Evolutionary conservation across 1,284 basidiomycete genomes (phyloP).

Genomic region (Irpex sp.): DNA sequence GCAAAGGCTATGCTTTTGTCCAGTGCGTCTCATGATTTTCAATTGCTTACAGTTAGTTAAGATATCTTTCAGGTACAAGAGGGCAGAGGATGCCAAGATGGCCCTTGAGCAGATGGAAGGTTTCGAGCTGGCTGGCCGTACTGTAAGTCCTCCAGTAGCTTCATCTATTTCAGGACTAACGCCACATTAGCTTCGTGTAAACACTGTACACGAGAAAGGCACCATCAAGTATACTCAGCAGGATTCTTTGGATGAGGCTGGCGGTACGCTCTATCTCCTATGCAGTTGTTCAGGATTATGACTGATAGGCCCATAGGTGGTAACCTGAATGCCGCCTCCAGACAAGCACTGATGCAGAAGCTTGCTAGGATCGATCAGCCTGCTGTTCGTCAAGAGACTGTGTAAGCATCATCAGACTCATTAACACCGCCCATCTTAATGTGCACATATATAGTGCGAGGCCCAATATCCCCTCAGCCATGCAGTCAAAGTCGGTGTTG

Average conservation of each 20-base stretch:
- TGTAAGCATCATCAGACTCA: slow-evolving; percentile 39
- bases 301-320: slow-evolving; percentile 48
- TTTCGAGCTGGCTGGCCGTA: slow-evolving; percentile 93
- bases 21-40: slow-evolving; percentile 55
- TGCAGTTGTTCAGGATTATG: slow-evolving; percentile 13
- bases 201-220: slow-evolving; percentile 89
- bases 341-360: slow-evolving; percentile 98
- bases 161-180: no score
- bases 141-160: slow-evolving; percentile 48
- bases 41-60: slow-evolving; percentile 3
- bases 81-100: slow-evolving; percentile 89
- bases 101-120: slow-evolving; percentile 98
- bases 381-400: slow-evolving; percentile 49
- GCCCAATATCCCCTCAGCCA: slow-evolving; percentile 70
- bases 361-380: slow-evolving; percentile 87
- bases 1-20: slow-evolving; percentile 98
- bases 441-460: slow-evolving; percentile 40
- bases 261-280: slow-evolving; percentile 62
- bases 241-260: slow-evolving; percentile 80
- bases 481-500: slow-evolving; percentile 82
- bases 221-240: slow-evolving; percentile 68
- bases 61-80: slow-evolving; percentile 64
- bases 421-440: background rate
- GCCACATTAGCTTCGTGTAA: slow-evolving; percentile 70
- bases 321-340: slow-evolving; percentile 92